These are phyloP conservation scores for Trypanosoma mega DNA, from an alignment of 208 protist species.

Conservation along the genomic window DNA sequence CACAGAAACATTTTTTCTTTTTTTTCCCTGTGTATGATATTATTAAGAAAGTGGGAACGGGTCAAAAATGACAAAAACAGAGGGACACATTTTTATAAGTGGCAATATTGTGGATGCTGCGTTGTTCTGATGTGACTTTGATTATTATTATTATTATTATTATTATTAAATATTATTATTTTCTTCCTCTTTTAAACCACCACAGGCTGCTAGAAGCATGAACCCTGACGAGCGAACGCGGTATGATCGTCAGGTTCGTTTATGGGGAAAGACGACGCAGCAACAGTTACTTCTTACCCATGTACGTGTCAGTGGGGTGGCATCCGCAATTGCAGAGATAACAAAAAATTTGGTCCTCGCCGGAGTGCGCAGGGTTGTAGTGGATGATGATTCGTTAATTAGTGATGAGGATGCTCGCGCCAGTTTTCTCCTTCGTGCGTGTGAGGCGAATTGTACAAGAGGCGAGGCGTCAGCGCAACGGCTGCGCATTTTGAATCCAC, in stretches of 20 bases:
- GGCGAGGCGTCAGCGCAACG: constrained; percentile 13
- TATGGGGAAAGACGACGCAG: constrained; percentile 92
- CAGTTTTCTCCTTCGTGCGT: constrained; percentile 69
- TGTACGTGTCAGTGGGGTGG: constrained; percentile 57
- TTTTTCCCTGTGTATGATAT: too few relatives aligned
- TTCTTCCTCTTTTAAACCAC: too few relatives aligned
- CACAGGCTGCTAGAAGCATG: too few relatives aligned
- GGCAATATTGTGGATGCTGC: too few relatives aligned
- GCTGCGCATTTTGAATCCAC: constrained; percentile 26
- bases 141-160: too few relatives aligned
- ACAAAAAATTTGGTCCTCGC: constrained; percentile 92
- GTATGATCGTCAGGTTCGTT: constrained; percentile 93
- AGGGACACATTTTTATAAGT: too few relatives aligned
- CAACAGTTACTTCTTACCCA: constrained; percentile 69
- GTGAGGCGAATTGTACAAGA: neutral
- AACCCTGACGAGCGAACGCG: constrained; percentile 59
- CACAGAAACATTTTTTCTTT: too few relatives aligned
- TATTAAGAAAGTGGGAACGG: too few relatives aligned
- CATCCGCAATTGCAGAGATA: constrained; percentile 66
- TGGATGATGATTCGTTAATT: constrained; percentile 40
- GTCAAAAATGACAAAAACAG: too few relatives aligned
- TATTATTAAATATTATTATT: too few relatives aligned
- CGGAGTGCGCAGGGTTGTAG: constrained; percentile 60
- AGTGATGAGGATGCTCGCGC: constrained; percentile 24
- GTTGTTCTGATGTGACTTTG: too few relatives aligned